Conservation (phyloP, 345 rosid genomes). For the Pseudoturritis turrita region DNA sequence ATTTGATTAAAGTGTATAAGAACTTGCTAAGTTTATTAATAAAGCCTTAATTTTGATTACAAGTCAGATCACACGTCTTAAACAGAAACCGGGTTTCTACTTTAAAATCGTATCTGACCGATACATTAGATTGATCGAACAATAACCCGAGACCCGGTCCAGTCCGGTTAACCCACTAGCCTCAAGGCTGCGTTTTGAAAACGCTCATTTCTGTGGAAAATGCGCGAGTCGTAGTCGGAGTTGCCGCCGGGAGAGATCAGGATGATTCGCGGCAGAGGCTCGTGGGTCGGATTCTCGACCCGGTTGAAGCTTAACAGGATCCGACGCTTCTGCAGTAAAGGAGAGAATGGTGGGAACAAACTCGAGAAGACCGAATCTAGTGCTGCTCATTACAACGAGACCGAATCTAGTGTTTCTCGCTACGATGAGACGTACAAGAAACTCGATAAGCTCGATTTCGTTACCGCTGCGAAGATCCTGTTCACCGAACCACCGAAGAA, state of each 20-base stretch:
- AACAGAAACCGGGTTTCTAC: background rate
- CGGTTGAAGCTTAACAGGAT: conserved; percentile 13
- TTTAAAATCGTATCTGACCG: background rate
- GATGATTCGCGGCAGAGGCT: conserved; percentile 45
- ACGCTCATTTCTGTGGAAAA: background rate
- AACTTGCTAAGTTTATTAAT: background rate
- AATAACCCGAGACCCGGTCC: background rate
- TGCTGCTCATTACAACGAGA: conserved; percentile 39
- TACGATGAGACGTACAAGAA: conserved; percentile 55
- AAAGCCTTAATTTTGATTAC: background rate
- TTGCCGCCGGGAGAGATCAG: conserved; percentile 20
- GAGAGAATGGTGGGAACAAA: conserved; percentile 23
- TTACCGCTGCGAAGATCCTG: conserved; percentile 69
- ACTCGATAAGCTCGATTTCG: conserved; percentile 75
- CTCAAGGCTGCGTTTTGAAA: conserved; percentile 17
- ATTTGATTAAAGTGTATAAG: background rate
- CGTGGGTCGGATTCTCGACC: conserved; percentile 30
- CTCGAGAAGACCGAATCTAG: conserved; percentile 39
- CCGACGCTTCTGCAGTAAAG: conserved; percentile 30
- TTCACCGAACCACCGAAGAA: conserved; percentile 60
- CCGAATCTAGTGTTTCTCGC: conserved; percentile 42
- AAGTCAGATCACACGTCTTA: background rate
- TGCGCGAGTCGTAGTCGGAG: conserved; percentile 3
- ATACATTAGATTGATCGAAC: background rate
- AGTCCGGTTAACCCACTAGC: background rate